These are phyloP conservation scores for Phytophthora hybrid DNA, from an alignment of 352 stramenopile species.

Conservation along the genomic window DNA sequence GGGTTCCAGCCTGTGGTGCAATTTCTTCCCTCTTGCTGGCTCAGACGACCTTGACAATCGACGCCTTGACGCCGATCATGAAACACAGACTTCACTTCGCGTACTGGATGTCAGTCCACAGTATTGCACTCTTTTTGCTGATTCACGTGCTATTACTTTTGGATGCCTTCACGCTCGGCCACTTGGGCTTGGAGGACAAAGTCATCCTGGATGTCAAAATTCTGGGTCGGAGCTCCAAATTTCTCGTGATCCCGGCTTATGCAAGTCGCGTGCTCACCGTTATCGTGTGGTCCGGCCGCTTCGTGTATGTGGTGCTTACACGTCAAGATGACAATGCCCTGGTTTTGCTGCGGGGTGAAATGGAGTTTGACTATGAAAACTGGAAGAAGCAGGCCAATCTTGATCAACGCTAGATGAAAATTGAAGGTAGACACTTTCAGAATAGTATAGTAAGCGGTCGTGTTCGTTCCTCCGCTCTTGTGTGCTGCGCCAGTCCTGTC, in stretches of 20 bases:
- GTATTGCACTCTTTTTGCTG: neutral
- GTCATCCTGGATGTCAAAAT: neutral
- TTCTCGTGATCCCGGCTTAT: neutral
- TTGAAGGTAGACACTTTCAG: neutral
- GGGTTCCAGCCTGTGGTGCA: neutral
- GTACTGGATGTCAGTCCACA: neutral
- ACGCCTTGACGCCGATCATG: neutral
- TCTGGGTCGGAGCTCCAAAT: neutral
- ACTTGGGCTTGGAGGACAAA: neutral
- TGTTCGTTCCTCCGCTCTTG: no score
- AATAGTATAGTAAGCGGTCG: no score
- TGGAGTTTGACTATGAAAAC: slow-evolving; percentile 18
- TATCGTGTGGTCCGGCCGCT: neutral
- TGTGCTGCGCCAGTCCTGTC: no score
- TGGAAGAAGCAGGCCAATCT: slow-evolving; percentile 16
- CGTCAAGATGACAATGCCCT: neutral
- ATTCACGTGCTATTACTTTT: neutral
- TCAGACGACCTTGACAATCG: neutral
- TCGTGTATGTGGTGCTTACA: neutral
- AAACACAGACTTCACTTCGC: neutral
- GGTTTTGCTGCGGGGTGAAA: neutral
- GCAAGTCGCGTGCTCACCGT: neutral
- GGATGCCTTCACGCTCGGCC: neutral
- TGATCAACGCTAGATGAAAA: neutral
- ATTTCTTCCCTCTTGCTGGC: neutral